Conservation (phyloP, 176 grass and related monocot genomes). For the Chloris gayana region DNA sequence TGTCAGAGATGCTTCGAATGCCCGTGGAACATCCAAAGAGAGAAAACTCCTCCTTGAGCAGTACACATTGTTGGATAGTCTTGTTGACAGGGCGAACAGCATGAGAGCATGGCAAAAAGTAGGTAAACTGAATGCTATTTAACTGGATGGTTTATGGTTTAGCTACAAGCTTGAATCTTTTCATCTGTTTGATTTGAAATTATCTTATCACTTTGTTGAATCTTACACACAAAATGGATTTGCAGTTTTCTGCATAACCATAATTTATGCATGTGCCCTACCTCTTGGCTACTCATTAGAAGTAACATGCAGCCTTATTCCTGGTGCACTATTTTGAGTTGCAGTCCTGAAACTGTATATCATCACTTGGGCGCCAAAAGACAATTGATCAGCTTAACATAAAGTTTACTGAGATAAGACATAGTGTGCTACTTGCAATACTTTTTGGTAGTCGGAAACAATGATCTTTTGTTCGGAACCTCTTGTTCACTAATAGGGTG, state of each 20-base stretch:
- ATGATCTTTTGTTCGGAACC: constrained; percentile 19
- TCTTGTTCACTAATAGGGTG: not conserved
- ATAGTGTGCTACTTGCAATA: not conserved
- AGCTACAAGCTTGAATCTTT: constrained; percentile 21
- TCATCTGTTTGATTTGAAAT: not conserved
- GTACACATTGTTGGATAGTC: constrained; percentile 59
- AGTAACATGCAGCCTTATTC: not conserved
- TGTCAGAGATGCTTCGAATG: constrained; percentile 58
- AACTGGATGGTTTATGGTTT: constrained; percentile 1
- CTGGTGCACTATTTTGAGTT: constrained; percentile 26
- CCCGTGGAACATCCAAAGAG: constrained; percentile 64
- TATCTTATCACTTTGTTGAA: not conserved
- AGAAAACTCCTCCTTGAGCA: constrained; percentile 85
- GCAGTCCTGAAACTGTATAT: not conserved
- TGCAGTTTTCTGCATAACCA: not conserved
- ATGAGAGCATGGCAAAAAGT: constrained; percentile 92
- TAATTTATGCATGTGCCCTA: constrained; percentile 11
- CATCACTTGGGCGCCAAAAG: not conserved
- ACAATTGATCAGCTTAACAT: not conserved
- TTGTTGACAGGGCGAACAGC: constrained; percentile 64
- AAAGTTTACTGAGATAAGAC: not conserved
- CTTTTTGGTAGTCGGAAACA: constrained; percentile 1
- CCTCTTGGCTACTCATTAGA: constrained; percentile 3
- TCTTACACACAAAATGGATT: not conserved
- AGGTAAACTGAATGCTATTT: constrained; percentile 41